phyloP scores from a whole-genome alignment of 768 basidiomycete genomes.

The Jaapia argillacea region DNA sequence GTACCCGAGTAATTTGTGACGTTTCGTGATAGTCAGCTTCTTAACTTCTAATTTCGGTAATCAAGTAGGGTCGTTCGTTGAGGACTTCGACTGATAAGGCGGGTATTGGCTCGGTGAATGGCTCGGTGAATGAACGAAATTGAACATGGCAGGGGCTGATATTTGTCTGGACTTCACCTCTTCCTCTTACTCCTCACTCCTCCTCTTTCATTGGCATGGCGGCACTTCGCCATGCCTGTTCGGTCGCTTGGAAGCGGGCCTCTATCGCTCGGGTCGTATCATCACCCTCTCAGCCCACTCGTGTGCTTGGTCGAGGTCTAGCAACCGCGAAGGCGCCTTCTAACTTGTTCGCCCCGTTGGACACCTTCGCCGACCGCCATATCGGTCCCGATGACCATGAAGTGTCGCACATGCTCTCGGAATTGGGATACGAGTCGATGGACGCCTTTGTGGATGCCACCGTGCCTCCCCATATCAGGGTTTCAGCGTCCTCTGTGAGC shows the following conservation, averaged over 20 bases:
- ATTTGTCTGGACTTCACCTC: not conserved
- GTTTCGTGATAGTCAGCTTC: too few species aligned
- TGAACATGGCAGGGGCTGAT: slow-evolving; percentile 1
- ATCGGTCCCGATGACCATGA: slow-evolving; percentile 87
- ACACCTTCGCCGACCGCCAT: slow-evolving; percentile 86
- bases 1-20: too few species aligned
- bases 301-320: slow-evolving; percentile 28
- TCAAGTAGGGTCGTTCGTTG: too few species aligned
- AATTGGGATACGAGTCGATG: slow-evolving; percentile 79
- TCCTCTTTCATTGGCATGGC: too few species aligned
- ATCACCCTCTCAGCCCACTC: too few species aligned
- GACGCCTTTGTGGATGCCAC: slow-evolving; percentile 80
- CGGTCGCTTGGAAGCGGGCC: too few species aligned
- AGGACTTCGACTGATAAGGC: too few species aligned
- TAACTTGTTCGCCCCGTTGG: slow-evolving; percentile 75
- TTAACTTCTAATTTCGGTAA: too few species aligned
- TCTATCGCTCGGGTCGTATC: too few species aligned
- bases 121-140: slow-evolving; percentile 29
- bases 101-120: slow-evolving; percentile 45
- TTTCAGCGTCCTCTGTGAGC: slow-evolving; percentile 49
- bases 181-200: not conserved
- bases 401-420: slow-evolving; percentile 69
- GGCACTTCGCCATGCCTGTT: too few species aligned
- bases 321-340: slow-evolving; percentile 51
- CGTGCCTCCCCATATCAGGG: slow-evolving; percentile 73